Evolutionary conservation across 345 rosid genomes (phyloP).

Genomic region (Gossypium australe): DNA sequence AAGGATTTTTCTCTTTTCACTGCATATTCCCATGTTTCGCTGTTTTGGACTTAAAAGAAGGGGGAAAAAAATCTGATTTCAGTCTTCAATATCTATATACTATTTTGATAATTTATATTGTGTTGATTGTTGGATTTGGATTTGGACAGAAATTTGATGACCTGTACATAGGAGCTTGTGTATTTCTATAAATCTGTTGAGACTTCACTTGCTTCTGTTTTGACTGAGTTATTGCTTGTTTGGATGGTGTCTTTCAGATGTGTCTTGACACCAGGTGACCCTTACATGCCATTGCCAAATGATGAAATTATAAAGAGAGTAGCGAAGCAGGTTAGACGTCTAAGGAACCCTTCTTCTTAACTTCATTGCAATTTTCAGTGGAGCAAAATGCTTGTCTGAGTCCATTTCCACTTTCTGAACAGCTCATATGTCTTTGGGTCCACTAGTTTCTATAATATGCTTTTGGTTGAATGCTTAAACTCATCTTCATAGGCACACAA

Average conservation of each 20-base stretch:
- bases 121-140: neutral
- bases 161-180: neutral
- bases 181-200: neutral
- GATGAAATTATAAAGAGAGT: slow-evolving; percentile 84
- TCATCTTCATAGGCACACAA: neutral
- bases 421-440: neutral
- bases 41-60: neutral
- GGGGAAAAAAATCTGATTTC: neutral
- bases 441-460: neutral
- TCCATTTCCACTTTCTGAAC: neutral
- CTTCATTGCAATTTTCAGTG: neutral
- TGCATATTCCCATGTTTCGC: neutral
- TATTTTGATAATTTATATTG: neutral
- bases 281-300: slow-evolving; percentile 82
- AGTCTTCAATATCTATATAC: neutral
- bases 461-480: neutral
- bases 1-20: neutral
- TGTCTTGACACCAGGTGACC: slow-evolving; percentile 93
- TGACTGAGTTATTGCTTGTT: neutral
- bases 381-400: neutral
- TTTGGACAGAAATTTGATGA: neutral
- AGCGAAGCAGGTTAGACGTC: slow-evolving; percentile 62
- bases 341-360: neutral
- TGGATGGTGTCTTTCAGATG: slow-evolving; percentile 43
- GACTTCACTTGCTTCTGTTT: neutral